These are phyloP conservation scores for Nakataea oryzae DNA, from an alignment of 2,329 filamentous ascomycete genomes.

Conservation along the genomic window DNA sequence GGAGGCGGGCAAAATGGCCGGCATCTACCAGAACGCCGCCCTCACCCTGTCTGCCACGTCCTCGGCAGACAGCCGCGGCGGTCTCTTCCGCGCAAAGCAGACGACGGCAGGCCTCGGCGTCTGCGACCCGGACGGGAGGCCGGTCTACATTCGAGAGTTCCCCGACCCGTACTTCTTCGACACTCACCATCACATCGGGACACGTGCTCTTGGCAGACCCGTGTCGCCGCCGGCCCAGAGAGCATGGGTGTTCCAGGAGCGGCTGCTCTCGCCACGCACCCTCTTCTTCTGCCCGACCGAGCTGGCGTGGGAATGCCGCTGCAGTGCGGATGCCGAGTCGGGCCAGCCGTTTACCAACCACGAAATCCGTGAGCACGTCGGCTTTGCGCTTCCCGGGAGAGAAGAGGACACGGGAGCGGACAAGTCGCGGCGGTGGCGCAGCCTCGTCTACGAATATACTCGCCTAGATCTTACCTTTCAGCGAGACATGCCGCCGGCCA, in stretches of 20 bases:
- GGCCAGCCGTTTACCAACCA: no score
- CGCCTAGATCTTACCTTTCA: not conserved
- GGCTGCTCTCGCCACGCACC: slow-evolving; percentile 1
- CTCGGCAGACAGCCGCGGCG: not conserved
- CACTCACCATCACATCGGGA: no score
- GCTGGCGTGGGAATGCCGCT: not conserved
- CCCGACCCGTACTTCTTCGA: no score
- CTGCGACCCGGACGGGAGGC: not conserved
- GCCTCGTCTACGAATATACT: not conserved
- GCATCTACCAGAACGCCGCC: not conserved
- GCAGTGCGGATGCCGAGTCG: no score
- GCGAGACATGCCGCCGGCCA: not conserved
- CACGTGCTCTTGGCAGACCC: no score
- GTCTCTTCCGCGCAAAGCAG: no score
- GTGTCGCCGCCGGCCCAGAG: no score
- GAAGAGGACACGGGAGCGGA: no score
- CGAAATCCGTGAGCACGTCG: no score
- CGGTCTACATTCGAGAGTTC: not conserved
- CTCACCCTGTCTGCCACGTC: not conserved
- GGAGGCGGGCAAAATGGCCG: not conserved
- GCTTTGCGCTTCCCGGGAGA: no score
- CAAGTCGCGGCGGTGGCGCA: no score
- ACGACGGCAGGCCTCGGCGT: not conserved
- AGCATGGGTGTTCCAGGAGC: slow-evolving; percentile 5
- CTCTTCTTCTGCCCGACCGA: slow-evolving; percentile 1